Conservation (phyloP, 2,329 filamentous ascomycete genomes). For the Colletotrichum chrysophilum region DNA sequence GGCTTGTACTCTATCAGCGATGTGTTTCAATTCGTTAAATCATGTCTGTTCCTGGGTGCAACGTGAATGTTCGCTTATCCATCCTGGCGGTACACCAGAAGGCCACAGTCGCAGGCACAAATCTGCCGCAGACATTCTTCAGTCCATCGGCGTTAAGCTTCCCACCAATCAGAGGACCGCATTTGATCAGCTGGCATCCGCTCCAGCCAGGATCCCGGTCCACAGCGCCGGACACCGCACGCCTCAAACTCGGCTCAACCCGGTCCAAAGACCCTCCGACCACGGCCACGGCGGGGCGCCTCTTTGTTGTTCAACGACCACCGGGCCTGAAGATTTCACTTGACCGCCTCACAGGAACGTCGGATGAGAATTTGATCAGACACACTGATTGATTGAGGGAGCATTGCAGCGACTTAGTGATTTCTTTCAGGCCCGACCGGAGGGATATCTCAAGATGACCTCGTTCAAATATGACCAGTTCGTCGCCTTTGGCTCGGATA, state of each 20-base stretch:
- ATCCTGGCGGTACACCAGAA: background rate
- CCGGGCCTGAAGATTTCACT: background rate
- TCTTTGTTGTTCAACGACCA: background rate
- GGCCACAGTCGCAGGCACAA: background rate
- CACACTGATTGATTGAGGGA: background rate
- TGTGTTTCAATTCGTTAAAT: background rate
- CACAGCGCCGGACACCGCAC: background rate
- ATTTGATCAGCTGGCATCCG: background rate
- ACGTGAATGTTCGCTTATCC: too few species aligned
- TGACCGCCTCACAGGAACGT: background rate
- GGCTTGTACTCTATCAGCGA: background rate
- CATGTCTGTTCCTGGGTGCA: background rate
- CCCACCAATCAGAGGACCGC: background rate
- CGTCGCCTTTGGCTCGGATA: slow-evolving; percentile 52
- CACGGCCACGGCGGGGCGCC: background rate
- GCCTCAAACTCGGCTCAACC: background rate
- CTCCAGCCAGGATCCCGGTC: slow-evolving; percentile 4
- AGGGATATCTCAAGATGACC: background rate
- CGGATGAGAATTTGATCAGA: background rate
- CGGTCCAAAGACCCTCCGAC: slow-evolving; percentile 3
- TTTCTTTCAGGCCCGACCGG: background rate
- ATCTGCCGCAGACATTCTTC: background rate
- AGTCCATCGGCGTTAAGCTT: slow-evolving; percentile 5
- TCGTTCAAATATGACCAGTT: slow-evolving; percentile 34
- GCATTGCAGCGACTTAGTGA: background rate